Percentiles rank a stretch among this genome's conserved stretches.
phyloP scores from a whole-genome alignment of 2,329 filamentous ascomycete genomes.

The Paraphaeosphaeria sporulosa region DNA sequence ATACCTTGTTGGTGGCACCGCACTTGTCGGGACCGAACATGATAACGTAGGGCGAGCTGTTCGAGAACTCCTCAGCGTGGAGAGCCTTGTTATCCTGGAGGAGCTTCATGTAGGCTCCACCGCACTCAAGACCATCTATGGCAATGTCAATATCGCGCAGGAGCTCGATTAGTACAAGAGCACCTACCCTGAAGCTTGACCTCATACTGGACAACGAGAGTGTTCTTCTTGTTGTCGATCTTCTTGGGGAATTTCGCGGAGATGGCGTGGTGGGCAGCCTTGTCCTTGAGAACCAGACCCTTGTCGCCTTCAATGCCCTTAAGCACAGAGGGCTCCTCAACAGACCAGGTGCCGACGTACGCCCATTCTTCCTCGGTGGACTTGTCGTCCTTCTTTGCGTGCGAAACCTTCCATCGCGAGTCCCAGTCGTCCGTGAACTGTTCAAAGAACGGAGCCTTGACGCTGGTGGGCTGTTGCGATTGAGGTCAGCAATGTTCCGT shows the following conservation, averaged over 20 bases:
- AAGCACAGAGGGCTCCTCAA: constrained; percentile 89
- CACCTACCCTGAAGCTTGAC: constrained; percentile 96
- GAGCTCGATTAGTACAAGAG: neutral
- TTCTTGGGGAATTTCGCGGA: constrained; percentile 97
- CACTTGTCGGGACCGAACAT: constrained; percentile 99
- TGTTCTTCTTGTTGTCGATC: constrained; percentile 97
- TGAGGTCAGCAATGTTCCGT: constrained; percentile 24
- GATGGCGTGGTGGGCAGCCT: constrained; percentile 97
- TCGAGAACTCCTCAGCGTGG: constrained; percentile 96
- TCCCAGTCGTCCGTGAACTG: constrained; percentile 99
- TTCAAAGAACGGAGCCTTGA: constrained; percentile 96
- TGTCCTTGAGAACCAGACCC: constrained; percentile 97
- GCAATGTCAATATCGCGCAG: constrained; percentile 38
- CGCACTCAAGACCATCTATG: constrained; percentile 90
- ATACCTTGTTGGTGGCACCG: constrained; percentile 96
- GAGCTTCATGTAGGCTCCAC: constrained; percentile 99
- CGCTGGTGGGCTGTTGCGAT: constrained; percentile 73
- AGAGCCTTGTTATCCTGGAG: constrained; percentile 97
- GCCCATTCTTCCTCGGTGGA: constrained; percentile 89
- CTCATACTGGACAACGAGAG: constrained; percentile 97
- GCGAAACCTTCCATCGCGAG: constrained; percentile 88
- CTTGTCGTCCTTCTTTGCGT: constrained; percentile 92
- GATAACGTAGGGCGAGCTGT: constrained; percentile 96
- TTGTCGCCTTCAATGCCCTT: constrained; percentile 96
- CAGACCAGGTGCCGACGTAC: constrained; percentile 94